Percentiles rank a stretch among this genome's conserved stretches.
phyloP scores from a whole-genome alignment of 768 basidiomycete species.

The Serendipita sp. region DNA sequence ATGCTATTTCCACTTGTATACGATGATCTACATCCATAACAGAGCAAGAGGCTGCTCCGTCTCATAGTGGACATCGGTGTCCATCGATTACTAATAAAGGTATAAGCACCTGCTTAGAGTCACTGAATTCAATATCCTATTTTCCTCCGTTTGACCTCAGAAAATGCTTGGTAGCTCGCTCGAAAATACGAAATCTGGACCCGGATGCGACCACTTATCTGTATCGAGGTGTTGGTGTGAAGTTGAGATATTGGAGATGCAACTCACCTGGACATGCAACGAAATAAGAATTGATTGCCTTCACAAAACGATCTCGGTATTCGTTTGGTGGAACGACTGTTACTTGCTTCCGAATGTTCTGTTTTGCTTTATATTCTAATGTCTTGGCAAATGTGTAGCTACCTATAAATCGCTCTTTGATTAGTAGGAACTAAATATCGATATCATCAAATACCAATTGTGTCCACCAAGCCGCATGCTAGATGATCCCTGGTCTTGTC shows the following conservation, averaged over 20 bases:
- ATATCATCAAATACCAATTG: slow-evolving; percentile 35
- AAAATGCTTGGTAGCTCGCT: not conserved
- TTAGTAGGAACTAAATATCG: not conserved
- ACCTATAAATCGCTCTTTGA: slow-evolving; percentile 22
- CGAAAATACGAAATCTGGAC: not conserved
- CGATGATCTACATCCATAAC: no score
- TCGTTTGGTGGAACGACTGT: slow-evolving; percentile 68
- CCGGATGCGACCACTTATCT: slow-evolving; percentile 8
- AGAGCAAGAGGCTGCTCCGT: no score
- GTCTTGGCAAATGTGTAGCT: slow-evolving; percentile 79
- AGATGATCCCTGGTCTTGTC: slow-evolving; percentile 51
- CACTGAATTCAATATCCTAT: no score
- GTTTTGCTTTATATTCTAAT: slow-evolving; percentile 72
- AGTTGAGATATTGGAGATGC: not conserved
- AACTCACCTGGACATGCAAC: slow-evolving; percentile 52
- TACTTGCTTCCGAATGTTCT: slow-evolving; percentile 56
- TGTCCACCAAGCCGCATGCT: slow-evolving; percentile 67
- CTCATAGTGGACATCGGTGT: no score
- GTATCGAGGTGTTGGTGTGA: not conserved
- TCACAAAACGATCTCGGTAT: slow-evolving; percentile 63
- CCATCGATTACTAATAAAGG: no score
- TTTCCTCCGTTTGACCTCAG: not conserved
- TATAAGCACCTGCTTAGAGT: not conserved
- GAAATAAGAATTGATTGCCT: slow-evolving; percentile 57
- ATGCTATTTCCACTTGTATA: no score